Evolutionary conservation across 2,329 filamentous ascomycete species (phyloP).

Genomic region (Beauveria caledonica): DNA sequence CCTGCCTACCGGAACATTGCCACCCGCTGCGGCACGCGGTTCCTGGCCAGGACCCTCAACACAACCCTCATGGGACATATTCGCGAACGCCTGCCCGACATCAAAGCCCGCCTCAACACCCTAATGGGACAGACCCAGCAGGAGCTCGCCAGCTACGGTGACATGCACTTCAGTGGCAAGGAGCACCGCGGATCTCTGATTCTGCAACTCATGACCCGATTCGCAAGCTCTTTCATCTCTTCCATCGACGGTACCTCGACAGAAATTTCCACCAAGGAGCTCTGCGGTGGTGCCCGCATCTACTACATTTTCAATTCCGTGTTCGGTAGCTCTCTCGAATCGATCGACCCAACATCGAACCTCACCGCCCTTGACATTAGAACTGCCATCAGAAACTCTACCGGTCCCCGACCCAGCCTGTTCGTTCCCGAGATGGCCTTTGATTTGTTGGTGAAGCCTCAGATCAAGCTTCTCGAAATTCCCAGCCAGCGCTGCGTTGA

Average conservation of each 20-base stretch:
- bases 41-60: slow-evolving; percentile 88
- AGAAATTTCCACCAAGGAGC: slow-evolving; percentile 96
- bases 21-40: slow-evolving; percentile 85
- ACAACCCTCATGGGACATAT: slow-evolving; percentile 94
- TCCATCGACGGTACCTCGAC: slow-evolving; percentile 98
- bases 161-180: slow-evolving; percentile 95
- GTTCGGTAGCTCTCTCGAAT: slow-evolving; percentile 91
- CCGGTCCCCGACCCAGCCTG: slow-evolving; percentile 85
- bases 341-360: slow-evolving; percentile 92
- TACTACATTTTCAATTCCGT: slow-evolving; percentile 99
- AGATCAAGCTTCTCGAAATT: slow-evolving; percentile 93
- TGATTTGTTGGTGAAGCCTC: slow-evolving; percentile 92
- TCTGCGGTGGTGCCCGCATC: slow-evolving; percentile 88
- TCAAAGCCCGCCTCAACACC: slow-evolving; percentile 95
- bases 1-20: slow-evolving; percentile 97
- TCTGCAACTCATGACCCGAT: slow-evolving; percentile 94
- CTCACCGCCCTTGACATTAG: slow-evolving; percentile 90
- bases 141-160: slow-evolving; percentile 93
- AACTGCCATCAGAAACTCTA: slow-evolving; percentile 96
- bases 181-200: slow-evolving; percentile 94
- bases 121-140: slow-evolving; percentile 99
- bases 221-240: slow-evolving; percentile 94
- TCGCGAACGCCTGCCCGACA: slow-evolving; percentile 88
- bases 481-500: slow-evolving; percentile 96
- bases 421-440: slow-evolving; percentile 98